Evolutionary conservation across 2,329 filamentous ascomycete species (phyloP), one percentile per base, ranked within the genome.

Genomic region (Fusarium lyarnte): DNA sequence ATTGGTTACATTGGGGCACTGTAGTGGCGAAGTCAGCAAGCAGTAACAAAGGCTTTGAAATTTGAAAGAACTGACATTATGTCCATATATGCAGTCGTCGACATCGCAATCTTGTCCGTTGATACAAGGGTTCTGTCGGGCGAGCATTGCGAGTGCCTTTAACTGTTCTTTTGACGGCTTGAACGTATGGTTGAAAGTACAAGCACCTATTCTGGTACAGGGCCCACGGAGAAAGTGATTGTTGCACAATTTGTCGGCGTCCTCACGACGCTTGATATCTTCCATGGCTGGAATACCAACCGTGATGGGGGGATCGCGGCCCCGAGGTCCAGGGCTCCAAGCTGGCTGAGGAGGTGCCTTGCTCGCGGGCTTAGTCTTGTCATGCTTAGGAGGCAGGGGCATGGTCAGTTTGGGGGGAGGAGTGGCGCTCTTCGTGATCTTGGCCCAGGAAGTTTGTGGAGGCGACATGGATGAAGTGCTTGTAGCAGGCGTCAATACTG

Each of bases 11-110:
- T 84, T 88, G 0, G 88, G 87, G 72, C 87, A 89, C 87, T 89
- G 61, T 16, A 31, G 12, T 36, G 35, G 14, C 13, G 12, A 35
- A 29, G 35, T 66, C 45, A 78, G 70, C 29, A 45, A 53, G 25
- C 27, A 63, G 21, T n/a, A 47, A 27, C 14, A 19, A 27, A 9
- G 7, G 23, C 12, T 25, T 35, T 10, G 33, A 14, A 33, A 27
- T 6, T 46, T 23, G 35, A 11, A 19, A 46, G 29, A 83, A n/a
- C 87, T 82, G 76, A 89, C 87, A 74, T 91, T 86, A 77, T 91
- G 89, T 6, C 89, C 89, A 73, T 91, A 91, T 65, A 91, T 90
- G 76, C 89, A 91, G 69, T 87, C 85, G 4, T 86, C 84, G 8
- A 85, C 80, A 11, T 87, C 85, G 71, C 89, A 91, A n/a, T 88